Base-by-base conservation (phyloP, 2,329 filamentous ascomycete genomes). In the Hirsutella rhossiliensis region DNA sequence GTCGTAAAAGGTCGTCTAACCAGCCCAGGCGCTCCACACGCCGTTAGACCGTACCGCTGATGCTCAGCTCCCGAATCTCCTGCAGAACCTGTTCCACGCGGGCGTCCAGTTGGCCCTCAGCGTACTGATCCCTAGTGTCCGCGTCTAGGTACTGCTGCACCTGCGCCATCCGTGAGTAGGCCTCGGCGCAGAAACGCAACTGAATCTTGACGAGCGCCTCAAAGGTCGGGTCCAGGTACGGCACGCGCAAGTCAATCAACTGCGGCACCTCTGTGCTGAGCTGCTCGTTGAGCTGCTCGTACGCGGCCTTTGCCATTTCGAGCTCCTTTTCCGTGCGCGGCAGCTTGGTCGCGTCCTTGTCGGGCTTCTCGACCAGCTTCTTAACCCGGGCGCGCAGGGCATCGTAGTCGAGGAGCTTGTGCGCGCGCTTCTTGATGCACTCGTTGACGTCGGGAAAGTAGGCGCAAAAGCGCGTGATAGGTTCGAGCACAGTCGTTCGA, bases 381-480 rank as follows among this genome's bases (percentile, higher is more conserved):
- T 96, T 96, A 58, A 98, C 92, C 64, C 92, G 94, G 52, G 88
- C 87, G 50, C 92, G 86, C 66, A 97, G 82, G 17, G 89, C 80
- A 63, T 98, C 92, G 71, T 98, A 98, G 68, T 98, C 94, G 54
- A 97, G 85, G 45, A 97, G 83, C 67, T 98, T 98, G 76, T 98
- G 86, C 58, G 94, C 85, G 57, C 94, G 87, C 71, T 98, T 98
- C 71, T 97, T 98, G 67, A 98, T 96, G 66, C 90, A 96, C 69
- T 96, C 88, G 67, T 98, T 98, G 60, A 98, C 89, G 63, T 98
- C 92, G 30, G 92, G 90, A 65, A 98, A 98, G 70, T 98, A 98
- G 53, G 87, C 87, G 69, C 90, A 97, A 71, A 97, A 98, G 52
- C 89, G 80, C 50, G 83, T 83, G 62, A 98, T 98, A 37, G 92